A percentile compares a stretch with the other conserved stretches of the same genome.
Evolutionary conservation across 2,329 filamentous ascomycete species (phyloP).

Genomic region (Xylariaceae sp.): DNA sequence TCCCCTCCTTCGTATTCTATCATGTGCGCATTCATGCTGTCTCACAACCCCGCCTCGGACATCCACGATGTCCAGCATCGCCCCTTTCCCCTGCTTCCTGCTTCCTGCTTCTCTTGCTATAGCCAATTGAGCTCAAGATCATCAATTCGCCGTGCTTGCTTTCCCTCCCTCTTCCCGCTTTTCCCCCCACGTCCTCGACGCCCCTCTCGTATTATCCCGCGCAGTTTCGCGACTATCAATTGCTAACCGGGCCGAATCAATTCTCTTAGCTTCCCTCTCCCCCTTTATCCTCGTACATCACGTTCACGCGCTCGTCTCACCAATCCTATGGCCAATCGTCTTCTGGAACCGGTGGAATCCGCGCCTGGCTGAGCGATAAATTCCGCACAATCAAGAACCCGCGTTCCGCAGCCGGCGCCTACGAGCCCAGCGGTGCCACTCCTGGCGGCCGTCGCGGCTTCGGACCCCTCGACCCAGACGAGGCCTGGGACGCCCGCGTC

Average conservation of each 20-base stretch:
- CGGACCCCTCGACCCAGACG: slow-evolving; percentile 70
- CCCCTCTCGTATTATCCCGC: background rate
- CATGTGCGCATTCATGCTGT: slow-evolving; percentile 2
- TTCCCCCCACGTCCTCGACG: too few relatives aligned
- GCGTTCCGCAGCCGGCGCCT: slow-evolving; percentile 63
- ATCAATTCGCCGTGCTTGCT: background rate
- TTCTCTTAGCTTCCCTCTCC: slow-evolving; percentile 59
- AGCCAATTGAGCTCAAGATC: background rate
- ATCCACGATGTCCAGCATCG: background rate
- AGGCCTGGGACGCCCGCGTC: slow-evolving; percentile 79
- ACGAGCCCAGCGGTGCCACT: slow-evolving; percentile 47
- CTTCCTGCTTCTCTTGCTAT: background rate
- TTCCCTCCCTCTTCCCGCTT: background rate
- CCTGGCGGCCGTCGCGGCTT: slow-evolving; percentile 50
- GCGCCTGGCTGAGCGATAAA: slow-evolving; percentile 66
- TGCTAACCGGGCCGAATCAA: slow-evolving; percentile 8
- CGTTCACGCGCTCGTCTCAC: slow-evolving; percentile 53
- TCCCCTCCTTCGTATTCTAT: background rate
- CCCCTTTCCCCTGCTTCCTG: background rate
- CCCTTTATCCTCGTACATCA: slow-evolving; percentile 61
- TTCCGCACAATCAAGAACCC: slow-evolving; percentile 58
- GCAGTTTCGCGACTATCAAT: slow-evolving; percentile 1
- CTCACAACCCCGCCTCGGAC: slow-evolving; percentile 1
- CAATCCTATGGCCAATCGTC: slow-evolving; percentile 44
- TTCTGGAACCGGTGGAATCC: slow-evolving; percentile 55